These are phyloP conservation scores for Botryotinia calthae DNA, from an alignment of 2,329 filamentous ascomycete species.

Conservation along the genomic window DNA sequence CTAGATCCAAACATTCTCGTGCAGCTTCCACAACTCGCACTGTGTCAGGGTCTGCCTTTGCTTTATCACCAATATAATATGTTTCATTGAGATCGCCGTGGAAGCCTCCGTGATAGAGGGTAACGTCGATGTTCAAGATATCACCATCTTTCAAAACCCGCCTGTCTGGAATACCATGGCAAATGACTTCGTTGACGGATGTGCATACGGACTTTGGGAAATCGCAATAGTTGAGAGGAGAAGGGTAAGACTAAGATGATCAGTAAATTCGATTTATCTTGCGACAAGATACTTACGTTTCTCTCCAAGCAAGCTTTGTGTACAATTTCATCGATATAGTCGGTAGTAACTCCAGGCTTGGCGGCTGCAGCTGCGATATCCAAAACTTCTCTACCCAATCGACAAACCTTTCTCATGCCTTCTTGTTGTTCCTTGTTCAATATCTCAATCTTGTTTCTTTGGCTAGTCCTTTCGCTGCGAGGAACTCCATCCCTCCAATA, in stretches of 20 bases:
- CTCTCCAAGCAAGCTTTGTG: constrained; percentile 93
- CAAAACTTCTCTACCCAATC: constrained; percentile 82
- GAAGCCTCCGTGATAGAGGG: constrained; percentile 89
- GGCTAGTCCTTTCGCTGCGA: constrained; percentile 54
- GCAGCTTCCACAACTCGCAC: constrained; percentile 90
- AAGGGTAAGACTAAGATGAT: constrained; percentile 75
- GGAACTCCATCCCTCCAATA: constrained; percentile 83
- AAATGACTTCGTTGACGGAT: constrained; percentile 95
- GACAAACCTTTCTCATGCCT: constrained; percentile 87
- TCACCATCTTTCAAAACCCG: constrained; percentile 85
- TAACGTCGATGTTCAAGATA: constrained; percentile 95
- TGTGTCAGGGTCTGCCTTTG: constrained; percentile 77
- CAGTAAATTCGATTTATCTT: constrained; percentile 22
- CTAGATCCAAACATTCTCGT: constrained; percentile 83
- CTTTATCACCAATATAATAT: constrained; percentile 92
- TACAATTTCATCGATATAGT: constrained; percentile 90
- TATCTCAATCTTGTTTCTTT: constrained; percentile 78
- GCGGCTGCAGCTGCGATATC: constrained; percentile 83
- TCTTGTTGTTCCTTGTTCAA: constrained; percentile 78
- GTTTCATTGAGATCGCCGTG: constrained; percentile 98
- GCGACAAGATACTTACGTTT: constrained; percentile 60
- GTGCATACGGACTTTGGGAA: constrained; percentile 99
- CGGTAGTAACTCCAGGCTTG: constrained; percentile 90
- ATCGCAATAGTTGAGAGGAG: constrained; percentile 89
- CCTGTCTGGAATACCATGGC: constrained; percentile 95